Evolutionary conservation across 108 stramenopile genomes (phyloP).

Genomic region (Nitzschia sp.): DNA sequence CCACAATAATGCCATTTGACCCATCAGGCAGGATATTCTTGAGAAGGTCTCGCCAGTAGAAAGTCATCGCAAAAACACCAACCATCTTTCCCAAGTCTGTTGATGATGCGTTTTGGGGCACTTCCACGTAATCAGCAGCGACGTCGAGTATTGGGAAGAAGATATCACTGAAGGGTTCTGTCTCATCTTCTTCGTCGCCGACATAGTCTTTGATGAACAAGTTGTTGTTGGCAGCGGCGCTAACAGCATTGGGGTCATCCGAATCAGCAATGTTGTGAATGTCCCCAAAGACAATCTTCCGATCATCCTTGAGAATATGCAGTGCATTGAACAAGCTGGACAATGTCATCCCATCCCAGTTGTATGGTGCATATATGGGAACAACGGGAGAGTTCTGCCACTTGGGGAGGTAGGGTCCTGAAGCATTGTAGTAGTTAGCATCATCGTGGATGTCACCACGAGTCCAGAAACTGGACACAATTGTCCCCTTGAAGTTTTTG

Average conservation of each 20-base stretch:
- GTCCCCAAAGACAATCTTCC: neutral
- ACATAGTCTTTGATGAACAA: neutral
- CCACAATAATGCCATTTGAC: conserved; percentile 55
- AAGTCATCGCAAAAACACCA: conserved; percentile 33
- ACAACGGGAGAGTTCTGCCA: conserved; percentile 12
- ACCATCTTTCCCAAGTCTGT: neutral
- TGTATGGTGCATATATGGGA: neutral
- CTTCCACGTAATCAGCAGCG: conserved; percentile 1
- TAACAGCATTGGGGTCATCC: neutral
- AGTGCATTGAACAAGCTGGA: neutral
- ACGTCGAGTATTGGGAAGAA: conserved; percentile 29
- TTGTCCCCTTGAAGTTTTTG: neutral
- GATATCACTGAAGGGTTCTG: conserved; percentile 29
- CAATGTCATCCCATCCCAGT: neutral
- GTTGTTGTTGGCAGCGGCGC: neutral
- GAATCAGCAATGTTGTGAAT: neutral
- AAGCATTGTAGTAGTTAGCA: neutral
- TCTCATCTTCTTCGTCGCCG: conserved; percentile 4
- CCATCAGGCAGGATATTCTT: conserved; percentile 38
- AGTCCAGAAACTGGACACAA: neutral
- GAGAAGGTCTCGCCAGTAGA: conserved; percentile 45
- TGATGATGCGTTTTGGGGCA: neutral
- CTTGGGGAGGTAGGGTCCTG: conserved; percentile 7
- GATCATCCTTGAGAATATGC: neutral
- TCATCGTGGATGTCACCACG: neutral